A percentile compares a stretch with the other conserved stretches of the same genome.
Conservation (phyloP, 371 early-diverging fungal genomes). For the Blastocladiella emersonii region DNA sequence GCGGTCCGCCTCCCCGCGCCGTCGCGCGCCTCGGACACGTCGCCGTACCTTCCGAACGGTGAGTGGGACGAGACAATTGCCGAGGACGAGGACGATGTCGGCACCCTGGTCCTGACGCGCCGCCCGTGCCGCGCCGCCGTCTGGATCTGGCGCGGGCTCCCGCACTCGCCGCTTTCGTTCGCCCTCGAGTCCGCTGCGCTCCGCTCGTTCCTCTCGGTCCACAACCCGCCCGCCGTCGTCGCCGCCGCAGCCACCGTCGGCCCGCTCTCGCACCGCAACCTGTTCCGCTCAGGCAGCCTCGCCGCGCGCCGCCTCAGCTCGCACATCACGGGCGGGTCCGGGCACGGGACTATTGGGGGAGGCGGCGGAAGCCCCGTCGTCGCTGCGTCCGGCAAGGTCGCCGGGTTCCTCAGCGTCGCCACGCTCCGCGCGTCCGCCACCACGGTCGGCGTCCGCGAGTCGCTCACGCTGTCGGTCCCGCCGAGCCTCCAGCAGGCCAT, state of each 20-base stretch:
- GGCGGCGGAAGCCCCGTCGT: too few species aligned
- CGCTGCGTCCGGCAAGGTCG: too few species aligned
- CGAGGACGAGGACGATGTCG: background rate
- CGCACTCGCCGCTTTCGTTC: slow-evolving; percentile 6
- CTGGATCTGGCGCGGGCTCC: background rate
- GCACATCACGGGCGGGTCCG: too few species aligned
- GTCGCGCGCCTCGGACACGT: too few species aligned
- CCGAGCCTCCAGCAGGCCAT: slow-evolving; percentile 3
- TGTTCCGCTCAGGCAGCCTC: too few species aligned
- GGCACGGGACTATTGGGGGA: too few species aligned
- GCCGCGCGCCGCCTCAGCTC: too few species aligned
- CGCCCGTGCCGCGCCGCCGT: background rate
- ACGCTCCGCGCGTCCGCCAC: background rate
- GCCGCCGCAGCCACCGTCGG: background rate
- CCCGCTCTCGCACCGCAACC: too few species aligned
- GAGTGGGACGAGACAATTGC: background rate
- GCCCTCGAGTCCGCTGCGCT: background rate
- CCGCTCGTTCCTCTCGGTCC: background rate
- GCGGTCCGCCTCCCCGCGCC: background rate
- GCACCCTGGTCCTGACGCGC: background rate
- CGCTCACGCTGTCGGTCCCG: background rate
- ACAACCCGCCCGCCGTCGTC: background rate
- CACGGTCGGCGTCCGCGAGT: background rate
- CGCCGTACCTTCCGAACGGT: too few species aligned
- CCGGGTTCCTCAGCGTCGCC: too few species aligned